phyloP scores from a whole-genome alignment of 1,284 basidiomycete species.

The Schizophyllum commune region DNA sequence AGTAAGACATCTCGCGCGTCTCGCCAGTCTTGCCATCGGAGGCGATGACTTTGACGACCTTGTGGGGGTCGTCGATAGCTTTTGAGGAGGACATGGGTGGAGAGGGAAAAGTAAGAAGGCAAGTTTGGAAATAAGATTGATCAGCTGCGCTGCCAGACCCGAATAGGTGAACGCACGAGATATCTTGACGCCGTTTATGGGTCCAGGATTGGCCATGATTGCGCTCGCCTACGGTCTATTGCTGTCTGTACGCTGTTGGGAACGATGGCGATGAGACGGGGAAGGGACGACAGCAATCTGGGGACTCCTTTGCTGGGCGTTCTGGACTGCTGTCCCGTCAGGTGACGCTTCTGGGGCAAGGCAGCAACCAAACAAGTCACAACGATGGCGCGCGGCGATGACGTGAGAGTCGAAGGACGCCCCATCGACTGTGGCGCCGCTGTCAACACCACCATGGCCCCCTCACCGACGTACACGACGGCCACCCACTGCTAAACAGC shows the following conservation, averaged over 20 bases:
- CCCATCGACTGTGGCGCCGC: no score
- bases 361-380: not conserved
- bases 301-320: not conserved
- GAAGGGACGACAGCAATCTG: not conserved
- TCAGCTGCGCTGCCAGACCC: not conserved
- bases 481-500: no score
- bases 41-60: conserved; percentile 91
- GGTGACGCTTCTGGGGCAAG: not conserved
- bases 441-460: no score
- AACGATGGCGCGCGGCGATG: not conserved
- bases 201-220: conserved; percentile 65
- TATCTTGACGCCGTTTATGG: conserved; percentile 88
- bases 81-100: conserved; percentile 23
- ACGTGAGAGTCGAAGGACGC: not conserved
- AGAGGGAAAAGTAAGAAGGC: conserved; percentile 3
- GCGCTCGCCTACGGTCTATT: not conserved
- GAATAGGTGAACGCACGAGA: conserved; percentile 56
- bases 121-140: not conserved
- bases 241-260: not conserved
- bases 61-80: conserved; percentile 92
- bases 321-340: not conserved
- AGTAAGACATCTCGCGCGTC: conserved; percentile 87
- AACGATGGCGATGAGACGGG: not conserved
- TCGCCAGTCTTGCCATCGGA: conserved; percentile 92
- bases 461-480: no score